Percentiles rank a stretch among this genome's conserved stretches.
Evolutionary conservation across 2,329 filamentous ascomycete genomes (phyloP).

Genomic region (Xylariales sp.): DNA sequence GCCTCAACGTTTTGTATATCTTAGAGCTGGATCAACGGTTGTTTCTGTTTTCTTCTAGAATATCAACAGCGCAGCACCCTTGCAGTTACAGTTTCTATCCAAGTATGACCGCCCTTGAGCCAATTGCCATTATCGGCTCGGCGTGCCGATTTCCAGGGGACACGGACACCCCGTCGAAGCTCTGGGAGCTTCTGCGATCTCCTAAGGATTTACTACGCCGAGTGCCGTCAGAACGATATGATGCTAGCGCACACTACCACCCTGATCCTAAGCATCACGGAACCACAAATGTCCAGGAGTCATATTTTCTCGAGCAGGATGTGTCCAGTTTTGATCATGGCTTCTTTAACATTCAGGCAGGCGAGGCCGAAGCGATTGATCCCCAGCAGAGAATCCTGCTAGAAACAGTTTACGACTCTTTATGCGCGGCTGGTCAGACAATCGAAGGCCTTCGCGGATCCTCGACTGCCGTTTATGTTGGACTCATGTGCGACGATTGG

Average conservation of each 20-base stretch:
- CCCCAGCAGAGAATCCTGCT: conserved; percentile 35
- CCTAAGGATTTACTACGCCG: conserved; percentile 15
- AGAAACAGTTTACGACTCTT: conserved; percentile 31
- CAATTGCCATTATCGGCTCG: too few relatives aligned
- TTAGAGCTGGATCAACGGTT: too few relatives aligned
- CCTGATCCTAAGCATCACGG: conserved; percentile 29
- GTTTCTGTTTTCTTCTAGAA: too few relatives aligned
- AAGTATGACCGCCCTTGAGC: too few relatives aligned
- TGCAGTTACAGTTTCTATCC: too few relatives aligned
- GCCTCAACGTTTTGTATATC: too few relatives aligned
- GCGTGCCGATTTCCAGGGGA: conserved; percentile 33
- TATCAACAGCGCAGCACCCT: too few relatives aligned
- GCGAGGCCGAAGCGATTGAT: conserved; percentile 31
- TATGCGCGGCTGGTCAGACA: conserved; percentile 12
- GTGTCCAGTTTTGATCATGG: conserved; percentile 19
- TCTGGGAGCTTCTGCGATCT: conserved; percentile 29
- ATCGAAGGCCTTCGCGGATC: conserved; percentile 24
- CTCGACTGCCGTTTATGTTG: conserved; percentile 28
- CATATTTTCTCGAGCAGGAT: conserved; percentile 31
- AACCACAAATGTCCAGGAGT: conserved; percentile 28
- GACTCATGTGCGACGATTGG: conserved; percentile 34
- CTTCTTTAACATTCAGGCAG: conserved; percentile 31
- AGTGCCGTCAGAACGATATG: conserved; percentile 24
- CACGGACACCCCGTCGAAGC: conserved; percentile 23
- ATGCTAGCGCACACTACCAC: conserved; percentile 28